phyloP scores from a whole-genome alignment of 441 rosid species.

The Macaranga tanarius region DNA sequence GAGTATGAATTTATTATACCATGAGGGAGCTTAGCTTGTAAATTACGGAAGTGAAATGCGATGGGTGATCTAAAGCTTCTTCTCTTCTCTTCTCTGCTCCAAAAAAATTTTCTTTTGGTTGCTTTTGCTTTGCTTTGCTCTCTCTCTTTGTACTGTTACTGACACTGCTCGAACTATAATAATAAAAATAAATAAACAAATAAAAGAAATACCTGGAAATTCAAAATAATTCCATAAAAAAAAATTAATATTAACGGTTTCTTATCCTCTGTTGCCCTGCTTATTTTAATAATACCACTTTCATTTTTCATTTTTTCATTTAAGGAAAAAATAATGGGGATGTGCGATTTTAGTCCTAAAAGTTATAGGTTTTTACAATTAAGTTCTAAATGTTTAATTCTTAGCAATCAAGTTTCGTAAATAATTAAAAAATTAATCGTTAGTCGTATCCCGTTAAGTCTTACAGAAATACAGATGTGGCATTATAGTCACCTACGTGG shows the following conservation, averaged over 20 bases:
- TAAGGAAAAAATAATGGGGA: background rate
- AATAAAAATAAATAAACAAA: background rate
- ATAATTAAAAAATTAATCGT: too few relatives aligned
- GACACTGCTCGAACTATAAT: background rate
- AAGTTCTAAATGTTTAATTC: too few relatives aligned
- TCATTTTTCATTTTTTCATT: too few relatives aligned
- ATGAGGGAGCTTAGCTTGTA: conserved; percentile 35
- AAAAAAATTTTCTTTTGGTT: too few relatives aligned
- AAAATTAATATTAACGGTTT: conserved; percentile 3
- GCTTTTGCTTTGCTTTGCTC: background rate
- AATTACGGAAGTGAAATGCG: conserved; percentile 22
- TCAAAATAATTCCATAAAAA: conserved; percentile 10
- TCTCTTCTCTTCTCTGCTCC: too few relatives aligned
- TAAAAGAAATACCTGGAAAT: background rate
- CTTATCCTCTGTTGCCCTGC: conserved; percentile 2
- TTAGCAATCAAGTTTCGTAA: too few relatives aligned
- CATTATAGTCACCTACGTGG: too few relatives aligned
- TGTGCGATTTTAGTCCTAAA: too few relatives aligned
- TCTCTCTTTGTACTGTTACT: conserved; percentile 1
- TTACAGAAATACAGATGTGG: too few relatives aligned
- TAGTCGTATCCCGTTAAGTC: too few relatives aligned
- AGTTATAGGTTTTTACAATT: too few relatives aligned
- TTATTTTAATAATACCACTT: background rate
- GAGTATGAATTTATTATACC: conserved; percentile 31
- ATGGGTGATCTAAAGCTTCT: conserved; percentile 26